These are phyloP conservation scores for Begonia fuchsioides DNA, from an alignment of 306 rosid species.

Conservation along the genomic window DNA sequence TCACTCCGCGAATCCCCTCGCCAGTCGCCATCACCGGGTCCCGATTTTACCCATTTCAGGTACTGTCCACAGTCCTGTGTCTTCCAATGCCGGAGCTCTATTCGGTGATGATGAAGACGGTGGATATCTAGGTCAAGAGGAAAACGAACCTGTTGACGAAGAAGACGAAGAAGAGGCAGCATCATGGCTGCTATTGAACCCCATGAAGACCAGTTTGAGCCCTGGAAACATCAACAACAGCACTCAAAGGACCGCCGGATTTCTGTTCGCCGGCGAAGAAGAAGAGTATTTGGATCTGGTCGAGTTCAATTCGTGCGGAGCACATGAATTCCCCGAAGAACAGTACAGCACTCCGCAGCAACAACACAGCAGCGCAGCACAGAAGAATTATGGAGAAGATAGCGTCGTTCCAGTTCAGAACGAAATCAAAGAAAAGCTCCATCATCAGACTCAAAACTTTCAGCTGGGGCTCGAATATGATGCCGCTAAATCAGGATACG, in stretches of 20 bases:
- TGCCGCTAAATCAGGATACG: constrained; percentile 37
- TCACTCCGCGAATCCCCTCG: constrained; percentile 88
- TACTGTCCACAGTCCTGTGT: constrained; percentile 16
- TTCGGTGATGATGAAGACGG: constrained; percentile 3
- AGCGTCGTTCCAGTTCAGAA: constrained; percentile 68
- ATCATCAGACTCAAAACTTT: constrained; percentile 27
- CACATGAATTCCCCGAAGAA: constrained; percentile 17
- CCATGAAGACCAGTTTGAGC: constrained; percentile 16
- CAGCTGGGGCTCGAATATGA: constrained; percentile 56
- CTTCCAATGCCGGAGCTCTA: background rate
- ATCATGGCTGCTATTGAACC: constrained; percentile 74
- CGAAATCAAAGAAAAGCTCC: constrained; percentile 19
- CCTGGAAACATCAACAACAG: background rate
- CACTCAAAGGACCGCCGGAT: constrained; percentile 25
- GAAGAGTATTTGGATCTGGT: constrained; percentile 80
- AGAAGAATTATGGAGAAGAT: constrained; percentile 34
- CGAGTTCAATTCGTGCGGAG: constrained; percentile 63
- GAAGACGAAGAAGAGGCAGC: constrained; percentile 79
- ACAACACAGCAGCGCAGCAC: constrained; percentile 24
- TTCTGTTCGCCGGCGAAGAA: constrained; percentile 52
- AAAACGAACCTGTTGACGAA: constrained; percentile 25
- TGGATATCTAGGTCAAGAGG: constrained; percentile 22
- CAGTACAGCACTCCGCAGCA: constrained; percentile 12
- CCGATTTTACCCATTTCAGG: constrained; percentile 50
- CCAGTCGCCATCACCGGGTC: constrained; percentile 88